Base-by-base conservation (phyloP, 2,329 filamentous ascomycete species). In the Ophiostoma sp. region DNA sequence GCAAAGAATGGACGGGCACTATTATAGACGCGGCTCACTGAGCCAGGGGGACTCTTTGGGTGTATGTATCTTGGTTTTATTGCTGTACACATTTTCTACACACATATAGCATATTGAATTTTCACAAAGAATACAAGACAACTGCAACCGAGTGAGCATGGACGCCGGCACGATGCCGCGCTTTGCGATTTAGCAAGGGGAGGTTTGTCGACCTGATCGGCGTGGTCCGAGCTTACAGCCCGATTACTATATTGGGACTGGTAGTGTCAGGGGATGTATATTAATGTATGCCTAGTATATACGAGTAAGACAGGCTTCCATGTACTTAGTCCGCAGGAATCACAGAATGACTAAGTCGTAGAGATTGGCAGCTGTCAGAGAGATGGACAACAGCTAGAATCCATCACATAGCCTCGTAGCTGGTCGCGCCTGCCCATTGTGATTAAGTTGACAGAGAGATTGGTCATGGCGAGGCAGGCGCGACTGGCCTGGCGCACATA, bases 201-300 rank as follows among this genome's bases (percentile, higher is more conserved):
- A 27, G 27, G 27, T 27, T 27, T 27, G 27, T 27, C 27, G 27
- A 27, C 27, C 27, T 60, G 55, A 60, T 60, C 55, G 55, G 55
- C 55, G 12, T 60, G 55, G 55, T 16, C 55, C 55, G 55, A 60
- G 55, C 55, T 60, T 60, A 60, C 55, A 60, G 11, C 27, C 55
- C 27, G 55, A 60, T 60, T 60, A 40, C 55, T 27, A 27, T 12
- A 60, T 60, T 60, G 27, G 55, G 55, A 60, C 27, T 38, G 27
- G 27, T 27, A 27, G 27, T 27, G 27, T 27, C 27, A 27, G 27
- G 27, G 27, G 27, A 27, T 27, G 27, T 27, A 27, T 27, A 27
- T 60, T 60, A 60, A 12, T 60, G 8, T 14, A 14, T 60, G 55
- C 40, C 36, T 16, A 60, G 16, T 16, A 16, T 60, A 60, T n/a